phyloP scores from a whole-genome alignment of 768 basidiomycete genomes.

The Mycena albidolilacea region DNA sequence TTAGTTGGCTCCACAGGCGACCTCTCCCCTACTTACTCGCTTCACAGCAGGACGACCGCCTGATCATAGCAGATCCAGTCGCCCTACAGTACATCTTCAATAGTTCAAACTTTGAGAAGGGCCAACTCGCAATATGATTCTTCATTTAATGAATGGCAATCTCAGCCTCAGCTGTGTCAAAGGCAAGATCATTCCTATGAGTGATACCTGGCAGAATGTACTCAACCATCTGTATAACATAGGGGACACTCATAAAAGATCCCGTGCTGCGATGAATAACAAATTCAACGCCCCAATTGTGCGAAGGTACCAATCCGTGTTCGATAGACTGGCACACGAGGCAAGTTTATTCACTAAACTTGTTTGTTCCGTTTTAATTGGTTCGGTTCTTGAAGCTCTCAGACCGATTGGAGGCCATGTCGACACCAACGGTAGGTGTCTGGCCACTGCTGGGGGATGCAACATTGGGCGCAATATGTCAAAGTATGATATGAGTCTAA shows the following conservation, averaged over 20 bases:
- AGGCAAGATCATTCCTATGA: neutral
- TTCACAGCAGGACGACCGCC: conserved; percentile 17
- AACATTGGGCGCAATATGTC: too few relatives aligned
- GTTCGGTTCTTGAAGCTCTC: conserved; percentile 18
- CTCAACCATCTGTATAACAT: neutral
- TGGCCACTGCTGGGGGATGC: neutral
- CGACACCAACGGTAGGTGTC: conserved; percentile 17
- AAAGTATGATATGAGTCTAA: too few relatives aligned
- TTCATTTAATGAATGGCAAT: too few relatives aligned
- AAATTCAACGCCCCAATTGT: conserved; percentile 27
- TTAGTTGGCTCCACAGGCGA: neutral
- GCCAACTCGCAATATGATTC: conserved; percentile 22
- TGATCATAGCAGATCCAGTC: conserved; percentile 15
- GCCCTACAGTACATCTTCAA: conserved; percentile 18
- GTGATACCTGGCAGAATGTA: neutral
- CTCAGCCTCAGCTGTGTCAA: neutral
- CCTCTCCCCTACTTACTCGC: neutral
- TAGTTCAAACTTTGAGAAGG: conserved; percentile 19
- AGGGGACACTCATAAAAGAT: conserved; percentile 16
- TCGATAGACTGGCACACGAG: conserved; percentile 16
- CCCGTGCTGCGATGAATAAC: conserved; percentile 17
- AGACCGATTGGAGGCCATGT: conserved; percentile 8
- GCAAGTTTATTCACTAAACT: neutral
- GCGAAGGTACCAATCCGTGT: conserved; percentile 20
- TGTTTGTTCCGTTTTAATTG: neutral